phyloP scores from a whole-genome alignment of 306 rosid species.

The Mucuna pruriens region DNA sequence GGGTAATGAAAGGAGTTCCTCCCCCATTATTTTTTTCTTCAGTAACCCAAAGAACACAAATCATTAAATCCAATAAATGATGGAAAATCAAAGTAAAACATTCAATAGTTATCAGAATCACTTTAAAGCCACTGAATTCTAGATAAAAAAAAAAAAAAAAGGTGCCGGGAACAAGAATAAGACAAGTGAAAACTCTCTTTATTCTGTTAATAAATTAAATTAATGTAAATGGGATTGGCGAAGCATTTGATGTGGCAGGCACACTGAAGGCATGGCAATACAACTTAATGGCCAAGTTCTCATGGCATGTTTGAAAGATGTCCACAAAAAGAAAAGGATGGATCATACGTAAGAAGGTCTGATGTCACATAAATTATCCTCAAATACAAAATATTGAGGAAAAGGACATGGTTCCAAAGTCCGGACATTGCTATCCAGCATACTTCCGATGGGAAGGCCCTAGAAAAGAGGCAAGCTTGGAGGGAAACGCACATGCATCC shows the following conservation, averaged over 20 bases:
- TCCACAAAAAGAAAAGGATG: neutral
- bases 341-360: neutral
- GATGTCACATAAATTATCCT: slow-evolving; percentile 15
- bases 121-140: neutral
- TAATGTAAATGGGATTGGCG: neutral
- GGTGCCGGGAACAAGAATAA: neutral
- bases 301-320: slow-evolving; percentile 2
- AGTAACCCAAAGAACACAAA: neutral
- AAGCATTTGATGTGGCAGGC: neutral
- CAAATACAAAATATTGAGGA: neutral
- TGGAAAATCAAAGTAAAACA: neutral
- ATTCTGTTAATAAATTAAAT: slow-evolving; percentile 21
- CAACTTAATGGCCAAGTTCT: neutral
- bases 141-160: neutral
- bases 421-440: slow-evolving; percentile 8
- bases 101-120: neutral
- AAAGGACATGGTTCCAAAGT: slow-evolving; percentile 3
- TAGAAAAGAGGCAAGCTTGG: slow-evolving; percentile 76
- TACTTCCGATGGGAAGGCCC: neutral
- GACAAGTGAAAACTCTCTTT: neutral
- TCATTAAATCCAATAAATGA: neutral
- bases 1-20: neutral
- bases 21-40: neutral
- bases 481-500: slow-evolving; percentile 96
- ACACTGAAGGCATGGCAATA: neutral